Base-by-base conservation (phyloP, 495 filamentous ascomycete species). In the Neurospora terricola region DNA sequence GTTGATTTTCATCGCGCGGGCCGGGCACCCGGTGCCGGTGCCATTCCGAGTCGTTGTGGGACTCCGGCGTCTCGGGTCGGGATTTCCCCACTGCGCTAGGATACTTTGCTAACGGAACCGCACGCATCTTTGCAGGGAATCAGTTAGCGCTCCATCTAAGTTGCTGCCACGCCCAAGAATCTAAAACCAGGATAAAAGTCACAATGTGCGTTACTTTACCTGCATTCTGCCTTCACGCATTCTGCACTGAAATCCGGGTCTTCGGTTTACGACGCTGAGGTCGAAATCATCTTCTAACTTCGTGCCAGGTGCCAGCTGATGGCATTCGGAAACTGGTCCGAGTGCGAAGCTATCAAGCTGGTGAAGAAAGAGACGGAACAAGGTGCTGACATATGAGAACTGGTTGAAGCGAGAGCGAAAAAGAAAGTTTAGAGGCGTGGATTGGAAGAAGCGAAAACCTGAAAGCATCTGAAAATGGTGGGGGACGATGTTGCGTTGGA, bases 101-200 rank as follows among this genome's bases (percentile, higher is more conserved):
- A 34, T 62, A 34, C 14, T 8, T 4, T 18, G 6, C 6, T 62
- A 34, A 62, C 54, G 1, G 0, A 9, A 62, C 0, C 6, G 0
- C 23, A 0, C 1, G 2, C 12, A 7, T 27, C 2, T 18, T 1
- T 34, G 27, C 1, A 0, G 5, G 0, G 3, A 16, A 62, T 16
- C 12, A 4, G 27, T 62, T 62, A 62, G 14, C 2, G 21, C 2
- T 54, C 0, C 45, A 54, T 27, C 45, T 23, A 54, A 54, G 45
- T 23, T 54, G n/a, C 21, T 54, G 1, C 11, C 2, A 12, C 21
- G 0, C n/a, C n/a, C 0, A 2, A 0, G 5, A 5, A 23, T 4
- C 10, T 21, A 6, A 23, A 54, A 54, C 10, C 21, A 14, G 21
- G 21, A 23, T 12, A 12, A 54, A 54, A 23, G 21, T 12, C 21